These are phyloP conservation scores for Triticum turgidum DNA, from an alignment of 176 grass and related monocot species.

Conservation along the genomic window DNA sequence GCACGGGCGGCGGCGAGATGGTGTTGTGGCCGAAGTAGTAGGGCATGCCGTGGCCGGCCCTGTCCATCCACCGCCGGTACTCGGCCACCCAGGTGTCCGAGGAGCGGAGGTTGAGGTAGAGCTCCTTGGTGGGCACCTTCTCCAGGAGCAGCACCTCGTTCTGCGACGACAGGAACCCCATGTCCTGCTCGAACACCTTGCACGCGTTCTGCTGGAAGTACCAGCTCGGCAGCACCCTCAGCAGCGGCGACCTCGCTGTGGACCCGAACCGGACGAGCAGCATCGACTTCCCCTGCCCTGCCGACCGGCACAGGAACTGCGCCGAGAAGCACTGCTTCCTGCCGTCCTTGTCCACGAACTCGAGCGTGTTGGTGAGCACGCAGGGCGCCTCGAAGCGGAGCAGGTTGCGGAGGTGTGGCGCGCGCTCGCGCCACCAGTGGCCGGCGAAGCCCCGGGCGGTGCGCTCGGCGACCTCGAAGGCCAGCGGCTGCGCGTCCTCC, in stretches of 20 bases:
- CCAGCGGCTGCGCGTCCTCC: conserved; percentile 81
- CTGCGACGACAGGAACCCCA: conserved; percentile 95
- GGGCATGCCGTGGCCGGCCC: conserved; percentile 80
- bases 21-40: conserved; percentile 57
- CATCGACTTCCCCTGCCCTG: conserved; percentile 82
- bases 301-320: conserved; percentile 76
- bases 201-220: conserved; percentile 77
- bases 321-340: conserved; percentile 58
- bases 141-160: conserved; percentile 89
- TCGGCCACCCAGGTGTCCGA: conserved; percentile 87
- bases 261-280: conserved; percentile 70
- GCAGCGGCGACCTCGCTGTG: conserved; percentile 25
- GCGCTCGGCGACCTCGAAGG: conserved; percentile 79
- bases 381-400: conserved; percentile 79
- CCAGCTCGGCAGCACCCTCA: conserved; percentile 55
- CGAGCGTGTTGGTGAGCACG: conserved; percentile 67
- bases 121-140: conserved; percentile 70
- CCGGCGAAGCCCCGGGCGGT: conserved; percentile 66
- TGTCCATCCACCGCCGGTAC: conserved; percentile 97
- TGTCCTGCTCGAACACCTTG: conserved; percentile 98
- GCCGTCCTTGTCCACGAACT: conserved; percentile 59
- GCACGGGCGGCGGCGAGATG: conserved; percentile 45
- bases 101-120: conserved; percentile 84
- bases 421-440: conserved; percentile 41
- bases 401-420: conserved; percentile 51